These are phyloP conservation scores for Scytalidium sp. DNA, from an alignment of 2,329 filamentous ascomycete species.

Conservation along the genomic window DNA sequence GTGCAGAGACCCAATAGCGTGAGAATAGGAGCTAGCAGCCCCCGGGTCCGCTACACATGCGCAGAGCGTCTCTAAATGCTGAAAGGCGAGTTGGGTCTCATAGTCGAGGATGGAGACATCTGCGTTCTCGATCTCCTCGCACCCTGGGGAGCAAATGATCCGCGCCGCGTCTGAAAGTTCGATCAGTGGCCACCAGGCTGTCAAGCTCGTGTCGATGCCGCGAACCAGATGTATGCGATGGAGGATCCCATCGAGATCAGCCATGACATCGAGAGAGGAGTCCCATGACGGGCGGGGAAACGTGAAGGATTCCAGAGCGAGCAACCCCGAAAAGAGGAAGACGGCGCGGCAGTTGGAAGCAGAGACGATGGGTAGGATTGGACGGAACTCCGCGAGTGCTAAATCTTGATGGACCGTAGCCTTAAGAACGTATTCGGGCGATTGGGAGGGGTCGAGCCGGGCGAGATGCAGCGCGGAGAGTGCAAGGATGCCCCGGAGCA, in stretches of 20 bases:
- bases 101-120: not conserved
- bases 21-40: not conserved
- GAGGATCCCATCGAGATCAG: slow-evolving; percentile 26
- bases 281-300: slow-evolving; percentile 19
- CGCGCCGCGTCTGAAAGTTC: not conserved
- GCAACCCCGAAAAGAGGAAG: slow-evolving; percentile 27
- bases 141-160: not conserved
- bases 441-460: slow-evolving; percentile 15
- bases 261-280: slow-evolving; percentile 26
- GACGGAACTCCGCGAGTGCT: slow-evolving; percentile 26
- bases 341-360: slow-evolving; percentile 18
- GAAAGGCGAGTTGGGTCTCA: not conserved
- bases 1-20: not conserved
- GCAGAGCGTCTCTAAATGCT: not conserved
- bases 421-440: slow-evolving; percentile 25
- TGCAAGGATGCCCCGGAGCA: slow-evolving; percentile 24
- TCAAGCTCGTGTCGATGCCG: slow-evolving; percentile 15
- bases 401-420: slow-evolving; percentile 28
- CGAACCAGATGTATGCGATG: slow-evolving; percentile 24
- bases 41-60: not conserved
- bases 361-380: slow-evolving; percentile 14
- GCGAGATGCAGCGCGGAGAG: slow-evolving; percentile 21
- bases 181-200: not conserved
- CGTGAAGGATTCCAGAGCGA: slow-evolving; percentile 34
- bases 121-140: not conserved